Conservation (phyloP, 495 filamentous ascomycete genomes). For the Apodospora peruviana region DNA sequence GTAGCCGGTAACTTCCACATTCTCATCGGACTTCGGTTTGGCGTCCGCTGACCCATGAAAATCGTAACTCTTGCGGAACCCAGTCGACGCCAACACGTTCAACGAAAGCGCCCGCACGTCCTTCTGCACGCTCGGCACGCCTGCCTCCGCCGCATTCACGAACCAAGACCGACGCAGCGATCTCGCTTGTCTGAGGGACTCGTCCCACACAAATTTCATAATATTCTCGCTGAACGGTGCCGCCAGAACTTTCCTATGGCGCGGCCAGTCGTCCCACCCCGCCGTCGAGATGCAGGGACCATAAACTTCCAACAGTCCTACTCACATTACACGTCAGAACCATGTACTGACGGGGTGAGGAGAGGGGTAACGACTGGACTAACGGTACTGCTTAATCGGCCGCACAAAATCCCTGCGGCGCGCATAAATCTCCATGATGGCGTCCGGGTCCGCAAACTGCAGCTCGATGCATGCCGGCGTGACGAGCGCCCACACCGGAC, state of each 20-base stretch:
- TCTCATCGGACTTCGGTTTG: neutral
- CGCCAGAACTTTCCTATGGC: constrained; percentile 39
- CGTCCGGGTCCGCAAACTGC: constrained; percentile 35
- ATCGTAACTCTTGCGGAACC: constrained; percentile 37
- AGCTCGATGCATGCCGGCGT: constrained; percentile 35
- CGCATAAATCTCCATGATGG: constrained; percentile 30
- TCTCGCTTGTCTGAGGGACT: constrained; percentile 39
- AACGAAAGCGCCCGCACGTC: constrained; percentile 40
- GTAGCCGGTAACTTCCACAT: constrained; percentile 13
- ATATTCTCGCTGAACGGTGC: constrained; percentile 44
- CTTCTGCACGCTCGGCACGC: constrained; percentile 18
- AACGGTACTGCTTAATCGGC: constrained; percentile 30
- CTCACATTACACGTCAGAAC: neutral
- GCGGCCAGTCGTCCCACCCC: constrained; percentile 38
- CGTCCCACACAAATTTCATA: constrained; percentile 40
- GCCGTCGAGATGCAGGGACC: constrained; percentile 14
- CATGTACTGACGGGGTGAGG: neutral
- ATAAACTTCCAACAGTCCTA: constrained; percentile 15
- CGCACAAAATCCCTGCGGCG: constrained; percentile 41
- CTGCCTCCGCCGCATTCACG: constrained; percentile 3
- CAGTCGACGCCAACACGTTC: constrained; percentile 37
- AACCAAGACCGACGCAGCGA: constrained; percentile 43
- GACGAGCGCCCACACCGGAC: constrained; percentile 25
- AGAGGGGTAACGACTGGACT: neutral
- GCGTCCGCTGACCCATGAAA: constrained; percentile 18